Conservation (phyloP, 2,329 filamentous ascomycete genomes). For the Apiospora sp. region DNA sequence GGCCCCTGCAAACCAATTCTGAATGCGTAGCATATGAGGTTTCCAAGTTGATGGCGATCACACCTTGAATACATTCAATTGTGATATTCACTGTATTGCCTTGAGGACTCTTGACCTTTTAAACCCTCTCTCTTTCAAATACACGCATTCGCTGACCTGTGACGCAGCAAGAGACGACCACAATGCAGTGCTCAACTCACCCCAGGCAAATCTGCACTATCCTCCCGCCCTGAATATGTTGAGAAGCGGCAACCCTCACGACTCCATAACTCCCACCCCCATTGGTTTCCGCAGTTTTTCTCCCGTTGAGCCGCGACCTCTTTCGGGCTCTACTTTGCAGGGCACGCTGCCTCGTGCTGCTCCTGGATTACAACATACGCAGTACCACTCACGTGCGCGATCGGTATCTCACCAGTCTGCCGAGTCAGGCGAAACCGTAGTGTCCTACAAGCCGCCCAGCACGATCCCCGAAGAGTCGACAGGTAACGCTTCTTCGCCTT, state of each 20-base stretch:
- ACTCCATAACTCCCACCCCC: background rate
- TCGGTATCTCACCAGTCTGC: background rate
- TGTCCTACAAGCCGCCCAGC: conserved; percentile 25
- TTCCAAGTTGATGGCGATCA: background rate
- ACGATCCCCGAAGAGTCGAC: conserved; percentile 26
- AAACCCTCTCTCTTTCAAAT: background rate
- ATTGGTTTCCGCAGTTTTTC: background rate
- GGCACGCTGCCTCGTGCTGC: conserved; percentile 25
- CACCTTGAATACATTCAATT: background rate
- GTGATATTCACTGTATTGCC: background rate
- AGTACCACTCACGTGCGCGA: background rate
- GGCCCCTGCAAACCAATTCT: background rate
- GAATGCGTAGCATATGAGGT: background rate
- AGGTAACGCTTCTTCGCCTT: background rate
- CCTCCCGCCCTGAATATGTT: background rate
- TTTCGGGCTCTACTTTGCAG: conserved; percentile 22
- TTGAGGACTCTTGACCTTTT: background rate
- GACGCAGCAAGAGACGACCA: background rate
- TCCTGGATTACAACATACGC: conserved; percentile 21
- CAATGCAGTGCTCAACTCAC: background rate
- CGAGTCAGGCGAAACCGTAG: background rate
- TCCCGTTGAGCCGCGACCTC: conserved; percentile 16
- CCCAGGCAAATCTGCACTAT: background rate
- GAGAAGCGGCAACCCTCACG: background rate
- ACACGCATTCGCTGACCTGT: background rate